Evolutionary conservation across 1,139 yeast genomes (phyloP).

Genomic region (Tardiomyces blankii): DNA sequence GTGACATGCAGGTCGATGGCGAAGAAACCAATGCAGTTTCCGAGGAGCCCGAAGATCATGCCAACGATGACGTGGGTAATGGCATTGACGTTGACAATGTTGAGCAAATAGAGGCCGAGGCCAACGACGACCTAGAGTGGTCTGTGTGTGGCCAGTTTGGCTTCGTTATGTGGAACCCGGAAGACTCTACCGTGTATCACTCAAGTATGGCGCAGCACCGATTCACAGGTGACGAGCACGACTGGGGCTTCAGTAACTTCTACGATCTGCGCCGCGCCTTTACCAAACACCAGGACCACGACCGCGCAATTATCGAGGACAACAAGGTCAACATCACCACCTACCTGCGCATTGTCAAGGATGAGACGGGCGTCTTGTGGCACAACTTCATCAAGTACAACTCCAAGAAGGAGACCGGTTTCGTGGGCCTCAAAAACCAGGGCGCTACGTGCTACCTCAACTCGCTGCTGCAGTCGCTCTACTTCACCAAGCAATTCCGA

Average conservation of each 20-base stretch:
- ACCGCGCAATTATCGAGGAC: conserved; percentile 40
- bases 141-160: conserved; percentile 87
- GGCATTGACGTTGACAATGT: conserved; percentile 7
- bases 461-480: conserved; percentile 82
- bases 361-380: conserved; percentile 92
- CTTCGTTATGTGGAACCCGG: conserved; percentile 75
- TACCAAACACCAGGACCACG: conserved; percentile 14
- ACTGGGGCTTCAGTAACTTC: conserved; percentile 92
- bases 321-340: conserved; percentile 62
- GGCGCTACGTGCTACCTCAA: conserved; percentile 97
- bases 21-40: background rate
- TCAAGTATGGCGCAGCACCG: conserved; percentile 69
- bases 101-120: background rate
- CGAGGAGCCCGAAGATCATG: conserved; percentile 1
- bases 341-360: conserved; percentile 66
- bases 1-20: background rate
- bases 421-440: conserved; percentile 86
- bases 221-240: conserved; percentile 59
- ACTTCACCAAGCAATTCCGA: conserved; percentile 72
- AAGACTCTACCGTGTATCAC: conserved; percentile 48
- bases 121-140: conserved; percentile 37
- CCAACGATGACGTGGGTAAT: background rate
- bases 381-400: conserved; percentile 77
- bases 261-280: conserved; percentile 45
- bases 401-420: conserved; percentile 80